These are phyloP conservation scores for Plasmodium ovale DNA, from an alignment of 169 alveolate genomes.

Conservation along the genomic window DNA sequence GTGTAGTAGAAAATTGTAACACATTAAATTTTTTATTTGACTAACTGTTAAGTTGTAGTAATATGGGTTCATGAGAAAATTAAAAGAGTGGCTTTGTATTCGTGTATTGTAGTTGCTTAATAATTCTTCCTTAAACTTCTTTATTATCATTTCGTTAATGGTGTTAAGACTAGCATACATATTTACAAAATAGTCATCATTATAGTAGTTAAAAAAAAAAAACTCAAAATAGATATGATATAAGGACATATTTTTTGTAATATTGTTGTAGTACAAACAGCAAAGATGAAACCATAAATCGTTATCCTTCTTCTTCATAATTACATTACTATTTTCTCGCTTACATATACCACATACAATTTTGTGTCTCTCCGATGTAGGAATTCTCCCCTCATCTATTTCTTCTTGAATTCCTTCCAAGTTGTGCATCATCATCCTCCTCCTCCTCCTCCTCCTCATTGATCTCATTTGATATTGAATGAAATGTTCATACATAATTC, in stretches of 20 bases:
- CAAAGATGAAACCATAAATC: conserved; percentile 41
- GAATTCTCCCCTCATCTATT: background rate
- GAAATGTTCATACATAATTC: background rate
- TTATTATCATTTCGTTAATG: conserved; percentile 20
- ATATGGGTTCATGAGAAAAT: conserved; percentile 41
- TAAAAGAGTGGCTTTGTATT: conserved; percentile 29
- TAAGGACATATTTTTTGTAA: conserved; percentile 14
- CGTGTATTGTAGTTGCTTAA: conserved; percentile 4
- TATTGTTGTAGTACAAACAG: conserved; percentile 45
- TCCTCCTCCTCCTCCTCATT: background rate
- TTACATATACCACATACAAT: conserved; percentile 30
- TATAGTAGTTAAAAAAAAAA: conserved; percentile 40
- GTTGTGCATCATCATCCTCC: background rate
- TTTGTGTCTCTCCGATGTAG: background rate
- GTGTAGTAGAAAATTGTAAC: conserved; percentile 18
- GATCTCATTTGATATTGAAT: background rate
- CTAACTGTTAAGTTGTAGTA: conserved; percentile 48
- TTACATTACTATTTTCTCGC: background rate
- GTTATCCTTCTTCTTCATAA: conserved; percentile 24
- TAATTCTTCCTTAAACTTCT: conserved; percentile 22
- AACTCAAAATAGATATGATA: conserved; percentile 23
- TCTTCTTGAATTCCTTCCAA: background rate
- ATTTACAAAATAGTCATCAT: conserved; percentile 42
- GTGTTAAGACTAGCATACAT: conserved; percentile 13
- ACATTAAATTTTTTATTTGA: conserved; percentile 29